Percentiles rank a stretch among this genome's conserved stretches.
Evolutionary conservation across 352 stramenopile genomes (phyloP).

Genomic region (Pythium chondricola): DNA sequence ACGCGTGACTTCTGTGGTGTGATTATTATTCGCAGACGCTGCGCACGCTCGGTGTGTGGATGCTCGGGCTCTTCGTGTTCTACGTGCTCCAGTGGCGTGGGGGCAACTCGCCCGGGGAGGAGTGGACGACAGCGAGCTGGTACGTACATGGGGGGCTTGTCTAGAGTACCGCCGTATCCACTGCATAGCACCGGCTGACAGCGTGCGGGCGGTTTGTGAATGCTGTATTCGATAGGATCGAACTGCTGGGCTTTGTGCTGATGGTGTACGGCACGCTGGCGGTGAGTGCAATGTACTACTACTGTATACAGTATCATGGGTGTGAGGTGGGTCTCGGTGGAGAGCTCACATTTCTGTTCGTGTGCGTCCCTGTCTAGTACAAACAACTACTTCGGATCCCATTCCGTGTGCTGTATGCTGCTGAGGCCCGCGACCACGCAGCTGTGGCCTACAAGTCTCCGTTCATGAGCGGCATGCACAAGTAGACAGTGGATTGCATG

Average conservation of each 20-base stretch:
- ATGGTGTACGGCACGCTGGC: constrained; percentile 77
- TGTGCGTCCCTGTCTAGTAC: constrained; percentile 34
- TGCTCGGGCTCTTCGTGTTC: constrained; percentile 68
- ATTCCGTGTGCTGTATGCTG: constrained; percentile 34
- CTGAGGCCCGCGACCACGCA: constrained; percentile 34
- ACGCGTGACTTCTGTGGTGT: neutral
- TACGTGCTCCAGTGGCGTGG: constrained; percentile 71
- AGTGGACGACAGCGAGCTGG: constrained; percentile 70
- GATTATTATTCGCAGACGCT: constrained; percentile 44
- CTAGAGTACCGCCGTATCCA: too few relatives aligned
- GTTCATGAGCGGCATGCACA: constrained; percentile 75
- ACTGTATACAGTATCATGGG: too few relatives aligned
- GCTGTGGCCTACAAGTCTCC: constrained; percentile 51
- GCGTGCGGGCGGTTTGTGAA: too few relatives aligned
- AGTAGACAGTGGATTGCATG: too few relatives aligned
- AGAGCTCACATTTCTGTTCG: neutral
- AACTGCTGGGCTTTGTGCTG: constrained; percentile 64
- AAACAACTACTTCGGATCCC: constrained; percentile 72
- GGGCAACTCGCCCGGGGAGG: constrained; percentile 50
- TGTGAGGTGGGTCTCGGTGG: neutral
- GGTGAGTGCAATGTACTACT: too few relatives aligned
- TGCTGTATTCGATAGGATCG: constrained; percentile 33
- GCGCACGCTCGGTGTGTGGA: constrained; percentile 73
- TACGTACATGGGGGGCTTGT: constrained; percentile 17
- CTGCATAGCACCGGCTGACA: neutral